Evolutionary conservation across 2,329 filamentous ascomycete species (phyloP).

Genomic region (Cladobotryum mycophilum): DNA sequence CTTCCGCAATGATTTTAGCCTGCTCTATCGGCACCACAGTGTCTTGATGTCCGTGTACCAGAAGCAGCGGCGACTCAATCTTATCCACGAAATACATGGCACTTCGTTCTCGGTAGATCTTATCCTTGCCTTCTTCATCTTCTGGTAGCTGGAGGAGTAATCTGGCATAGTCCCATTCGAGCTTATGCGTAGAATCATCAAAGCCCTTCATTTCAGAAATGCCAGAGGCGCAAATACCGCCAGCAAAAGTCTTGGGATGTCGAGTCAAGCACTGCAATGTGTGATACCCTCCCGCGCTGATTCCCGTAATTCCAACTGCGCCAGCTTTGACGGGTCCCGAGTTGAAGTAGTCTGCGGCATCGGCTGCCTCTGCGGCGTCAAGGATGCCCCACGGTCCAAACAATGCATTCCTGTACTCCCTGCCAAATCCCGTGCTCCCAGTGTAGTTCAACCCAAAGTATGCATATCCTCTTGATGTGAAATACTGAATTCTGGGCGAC

Average conservation of each 20-base stretch:
- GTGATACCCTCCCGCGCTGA: conserved; percentile 48
- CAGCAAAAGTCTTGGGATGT: conserved; percentile 41
- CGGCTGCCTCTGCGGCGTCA: conserved; percentile 45
- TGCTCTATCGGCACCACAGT: conserved; percentile 54
- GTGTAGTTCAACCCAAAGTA: conserved; percentile 46
- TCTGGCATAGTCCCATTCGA: conserved; percentile 48
- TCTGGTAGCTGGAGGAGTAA: conserved; percentile 34
- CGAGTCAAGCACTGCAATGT: conserved; percentile 43
- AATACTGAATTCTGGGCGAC: conserved; percentile 42
- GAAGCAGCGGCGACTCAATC: conserved; percentile 44
- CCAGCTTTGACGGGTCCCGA: conserved; percentile 30
- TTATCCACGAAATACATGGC: conserved; percentile 42
- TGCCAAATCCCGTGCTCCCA: conserved; percentile 46
- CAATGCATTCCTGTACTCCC: conserved; percentile 42
- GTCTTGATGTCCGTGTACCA: conserved; percentile 52
- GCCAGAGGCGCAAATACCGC: conserved; percentile 44
- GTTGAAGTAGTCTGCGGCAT: conserved; percentile 37
- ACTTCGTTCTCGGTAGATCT: conserved; percentile 40
- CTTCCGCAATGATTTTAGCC: conserved; percentile 43
- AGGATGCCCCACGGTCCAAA: conserved; percentile 45
- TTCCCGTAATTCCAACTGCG: conserved; percentile 43
- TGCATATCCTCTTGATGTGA: conserved; percentile 48
- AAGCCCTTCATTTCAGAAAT: conserved; percentile 45
- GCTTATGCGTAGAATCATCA: conserved; percentile 45
- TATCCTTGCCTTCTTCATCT: conserved; percentile 32